Base-by-base conservation (phyloP, 768 basidiomycete species). In the Lactarius trivialis region DNA sequence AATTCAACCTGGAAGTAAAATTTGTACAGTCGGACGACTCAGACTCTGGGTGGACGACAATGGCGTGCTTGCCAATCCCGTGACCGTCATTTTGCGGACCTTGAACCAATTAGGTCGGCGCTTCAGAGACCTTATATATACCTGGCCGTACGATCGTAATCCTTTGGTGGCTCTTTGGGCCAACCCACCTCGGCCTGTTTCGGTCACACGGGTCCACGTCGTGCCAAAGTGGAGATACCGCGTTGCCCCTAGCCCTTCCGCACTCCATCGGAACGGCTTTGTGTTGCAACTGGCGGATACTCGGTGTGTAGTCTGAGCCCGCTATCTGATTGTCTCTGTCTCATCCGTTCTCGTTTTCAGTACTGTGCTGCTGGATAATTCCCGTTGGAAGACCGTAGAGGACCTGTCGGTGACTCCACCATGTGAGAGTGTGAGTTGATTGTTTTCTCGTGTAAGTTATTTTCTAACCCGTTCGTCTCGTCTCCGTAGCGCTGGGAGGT, bases 361-460 rank as follows among this genome's bases (percentile, higher is more conserved):
- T 7, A 12, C 54, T 14, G 15, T 17, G 41, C 12, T n/a, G 32
- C 30, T 45, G 43, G 8, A 17, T 11, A 19, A 32, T 8, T 14
- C 52, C 32, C 32, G 4, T 2, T 32, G 36, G 4, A 28, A 24
- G 51, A 49, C 54, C 34, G 57, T 57, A 41, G n/a, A 58, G 56
- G 30, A 63, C 61, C 61, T 63, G 61, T 63, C 45, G 51, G 57
- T 49, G 61, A 58, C 57, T 54, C 61, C 24, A 7, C 33, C 7
- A 8, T 17, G 12, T n/a, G 45, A 26, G 61, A 58, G 57, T 58
- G 61, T 63, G 58, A 28, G 61, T 24, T 37, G 19, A 6, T 34
- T 30, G 24, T 26, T 33, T 33, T 24, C 14, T 14, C 45, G 3
- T 17, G 7, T 11, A 14, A 3, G 4, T 37, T 0, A 6, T 37